Conservation (phyloP, 768 basidiomycete species). For the Auricularia cornea region DNA sequence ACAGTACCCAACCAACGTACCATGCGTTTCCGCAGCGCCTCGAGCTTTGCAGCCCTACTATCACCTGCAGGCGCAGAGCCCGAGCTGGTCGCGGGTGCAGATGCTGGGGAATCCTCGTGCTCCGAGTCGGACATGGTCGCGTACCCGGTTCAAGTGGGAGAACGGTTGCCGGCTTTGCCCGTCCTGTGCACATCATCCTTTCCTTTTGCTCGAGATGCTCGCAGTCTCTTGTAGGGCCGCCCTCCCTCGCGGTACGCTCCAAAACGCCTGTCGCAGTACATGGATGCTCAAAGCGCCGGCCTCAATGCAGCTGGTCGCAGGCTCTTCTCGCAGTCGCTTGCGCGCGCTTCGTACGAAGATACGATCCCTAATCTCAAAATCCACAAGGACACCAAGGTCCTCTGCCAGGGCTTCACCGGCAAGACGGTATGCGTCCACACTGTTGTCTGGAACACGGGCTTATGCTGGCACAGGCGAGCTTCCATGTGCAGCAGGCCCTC, state of each 20-base stretch:
- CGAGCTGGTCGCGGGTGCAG: neutral
- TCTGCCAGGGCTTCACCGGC: constrained; percentile 86
- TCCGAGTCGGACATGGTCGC: neutral
- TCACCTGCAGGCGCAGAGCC: neutral
- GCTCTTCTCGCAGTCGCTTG: constrained; percentile 70
- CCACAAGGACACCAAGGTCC: constrained; percentile 89
- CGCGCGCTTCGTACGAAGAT: constrained; percentile 74
- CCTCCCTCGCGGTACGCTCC: neutral
- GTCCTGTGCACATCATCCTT: too few species aligned
- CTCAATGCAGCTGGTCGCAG: constrained; percentile 33
- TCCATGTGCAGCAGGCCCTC: constrained; percentile 89
- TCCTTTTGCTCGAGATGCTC: neutral
- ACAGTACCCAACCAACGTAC: constrained; percentile 36
- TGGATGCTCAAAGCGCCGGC: neutral
- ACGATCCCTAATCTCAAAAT: constrained; percentile 88
- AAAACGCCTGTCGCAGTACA: neutral
- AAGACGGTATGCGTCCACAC: constrained; percentile 65
- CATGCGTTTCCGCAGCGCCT: constrained; percentile 68
- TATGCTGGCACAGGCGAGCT: constrained; percentile 66
- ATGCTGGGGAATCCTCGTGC: neutral
- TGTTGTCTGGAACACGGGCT: constrained; percentile 1
- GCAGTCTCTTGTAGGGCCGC: neutral
- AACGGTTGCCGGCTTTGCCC: too few species aligned
- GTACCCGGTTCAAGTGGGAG: neutral
- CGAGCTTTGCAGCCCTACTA: constrained; percentile 61